These are phyloP conservation scores for Colletotrichum abscissum DNA, from an alignment of 2,329 filamentous ascomycete genomes.

Conservation along the genomic window DNA sequence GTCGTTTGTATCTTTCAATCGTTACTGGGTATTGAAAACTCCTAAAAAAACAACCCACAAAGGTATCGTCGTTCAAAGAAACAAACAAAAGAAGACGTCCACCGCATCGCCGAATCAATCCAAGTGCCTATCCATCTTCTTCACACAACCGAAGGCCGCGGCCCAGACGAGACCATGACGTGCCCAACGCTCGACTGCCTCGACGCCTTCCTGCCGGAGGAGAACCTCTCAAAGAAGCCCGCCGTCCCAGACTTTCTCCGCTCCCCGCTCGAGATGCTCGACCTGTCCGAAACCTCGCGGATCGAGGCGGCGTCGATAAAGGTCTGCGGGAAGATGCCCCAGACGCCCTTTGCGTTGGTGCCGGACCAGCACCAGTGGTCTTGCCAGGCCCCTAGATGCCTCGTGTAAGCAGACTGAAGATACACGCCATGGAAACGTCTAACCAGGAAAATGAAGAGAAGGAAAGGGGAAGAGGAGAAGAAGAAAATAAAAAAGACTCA, in stretches of 20 bases:
- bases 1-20: background rate
- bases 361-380: slow-evolving; percentile 69
- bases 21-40: background rate
- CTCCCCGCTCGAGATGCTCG: slow-evolving; percentile 48
- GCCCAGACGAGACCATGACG: slow-evolving; percentile 13
- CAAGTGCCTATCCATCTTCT: no score
- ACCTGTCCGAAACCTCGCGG: slow-evolving; percentile 47
- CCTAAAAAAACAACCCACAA: background rate
- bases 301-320: slow-evolving; percentile 60
- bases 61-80: background rate
- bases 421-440: background rate
- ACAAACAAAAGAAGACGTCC: background rate
- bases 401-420: background rate
- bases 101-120: background rate
- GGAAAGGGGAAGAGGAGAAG: background rate
- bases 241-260: slow-evolving; percentile 43
- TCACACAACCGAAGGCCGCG: slow-evolving; percentile 20
- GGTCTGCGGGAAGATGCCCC: slow-evolving; percentile 63
- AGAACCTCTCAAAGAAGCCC: slow-evolving; percentile 48
- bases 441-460: background rate
- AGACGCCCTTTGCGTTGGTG: slow-evolving; percentile 62
- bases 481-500: slow-evolving; percentile 45
- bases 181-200: slow-evolving; percentile 45
- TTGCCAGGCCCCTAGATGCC: slow-evolving; percentile 51
- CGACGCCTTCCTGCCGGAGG: slow-evolving; percentile 44